Percentiles rank a stretch among this genome's conserved stretches.
These are phyloP conservation scores for Prosopis cineraria DNA, from an alignment of 306 rosid species.

Conservation along the genomic window DNA sequence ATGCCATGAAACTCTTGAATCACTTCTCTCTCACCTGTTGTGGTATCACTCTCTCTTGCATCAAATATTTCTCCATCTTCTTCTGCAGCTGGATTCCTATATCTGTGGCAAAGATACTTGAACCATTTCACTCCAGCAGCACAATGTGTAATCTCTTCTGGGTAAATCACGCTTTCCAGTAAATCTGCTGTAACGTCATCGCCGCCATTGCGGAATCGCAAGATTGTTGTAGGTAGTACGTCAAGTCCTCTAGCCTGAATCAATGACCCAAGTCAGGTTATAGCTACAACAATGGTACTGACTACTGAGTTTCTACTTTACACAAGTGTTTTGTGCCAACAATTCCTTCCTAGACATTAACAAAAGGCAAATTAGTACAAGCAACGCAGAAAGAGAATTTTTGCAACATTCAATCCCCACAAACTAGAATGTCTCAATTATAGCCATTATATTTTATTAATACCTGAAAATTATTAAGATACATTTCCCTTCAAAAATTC, in stretches of 20 bases:
- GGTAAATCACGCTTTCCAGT: slow-evolving; percentile 76
- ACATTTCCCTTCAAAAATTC: no score
- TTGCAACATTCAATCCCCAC: no score
- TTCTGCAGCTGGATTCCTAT: slow-evolving; percentile 19
- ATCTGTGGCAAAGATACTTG: slow-evolving; percentile 63
- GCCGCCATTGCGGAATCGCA: slow-evolving; percentile 67
- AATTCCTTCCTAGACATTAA: background rate
- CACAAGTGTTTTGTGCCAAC: background rate
- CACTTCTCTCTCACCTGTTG: slow-evolving; percentile 43
- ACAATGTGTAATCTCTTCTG: slow-evolving; percentile 88
- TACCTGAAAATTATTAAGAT: no score
- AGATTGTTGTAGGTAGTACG: slow-evolving; percentile 79
- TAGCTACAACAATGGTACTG: background rate
- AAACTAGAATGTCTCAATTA: no score
- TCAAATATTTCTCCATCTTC: slow-evolving; percentile 27
- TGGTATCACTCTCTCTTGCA: slow-evolving; percentile 27
- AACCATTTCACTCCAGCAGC: slow-evolving; percentile 92
- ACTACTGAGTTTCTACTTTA: background rate
- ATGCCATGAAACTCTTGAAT: slow-evolving; percentile 64
- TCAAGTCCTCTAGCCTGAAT: slow-evolving; percentile 85
- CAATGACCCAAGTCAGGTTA: slow-evolving; percentile 20
- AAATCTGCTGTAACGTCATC: slow-evolving; percentile 69
- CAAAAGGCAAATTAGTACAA: background rate
- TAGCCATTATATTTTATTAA: no score
- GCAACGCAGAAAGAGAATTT: background rate